Evolutionary conservation across 768 basidiomycete species (phyloP), one percentile per base, ranked within the genome.

Genomic region (Hygrocybe coccinea): DNA sequence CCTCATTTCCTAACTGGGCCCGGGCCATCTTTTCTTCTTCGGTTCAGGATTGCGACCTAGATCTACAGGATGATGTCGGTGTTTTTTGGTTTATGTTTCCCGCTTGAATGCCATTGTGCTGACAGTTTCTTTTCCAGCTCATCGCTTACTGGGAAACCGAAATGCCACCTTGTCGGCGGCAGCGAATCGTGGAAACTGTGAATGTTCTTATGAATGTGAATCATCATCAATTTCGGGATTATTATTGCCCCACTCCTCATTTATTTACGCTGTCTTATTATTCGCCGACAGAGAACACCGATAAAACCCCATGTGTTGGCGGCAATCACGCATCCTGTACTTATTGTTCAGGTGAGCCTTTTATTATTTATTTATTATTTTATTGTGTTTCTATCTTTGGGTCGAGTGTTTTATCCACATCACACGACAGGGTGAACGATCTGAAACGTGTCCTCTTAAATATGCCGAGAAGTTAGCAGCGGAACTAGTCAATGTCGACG

Each of bases 31-130:
- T n/a, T n/a, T 22, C 6, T 35, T n/a, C 11, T 10, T 19, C 56
- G 6, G 46, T 17, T 50, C 51, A 85, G 83, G 74, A 79, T 25
- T 74, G 75, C 41, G 79, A 81, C 57, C 60, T 69, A 50, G 86
- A 86, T 64, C 65, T 89, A 21, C 71, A 76, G 58, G 87, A 90
- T 66, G 82, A 85, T 47, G 88, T 89, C 57, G 55, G 80, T 72
- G 19, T 35, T 39, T 33, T 37, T 17, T 21, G 1, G 19, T 43
- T 15, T 10, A 12, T 12, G 19, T 10, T 24, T 17, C 29, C 37
- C 4, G 29, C n/a, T n/a, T n/a, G n/a, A n/a, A n/a, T 19, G 38
- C 8, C 19, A 22, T 10, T 11, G 41, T 24, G 17, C 34, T 8
- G 52, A 37, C 52, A 36, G 48, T 25, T 35, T 39, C 21, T 48